Evolutionary conservation across 192 early-diverging fungal species (phyloP).

Genomic region (Mortierella antarctica): DNA sequence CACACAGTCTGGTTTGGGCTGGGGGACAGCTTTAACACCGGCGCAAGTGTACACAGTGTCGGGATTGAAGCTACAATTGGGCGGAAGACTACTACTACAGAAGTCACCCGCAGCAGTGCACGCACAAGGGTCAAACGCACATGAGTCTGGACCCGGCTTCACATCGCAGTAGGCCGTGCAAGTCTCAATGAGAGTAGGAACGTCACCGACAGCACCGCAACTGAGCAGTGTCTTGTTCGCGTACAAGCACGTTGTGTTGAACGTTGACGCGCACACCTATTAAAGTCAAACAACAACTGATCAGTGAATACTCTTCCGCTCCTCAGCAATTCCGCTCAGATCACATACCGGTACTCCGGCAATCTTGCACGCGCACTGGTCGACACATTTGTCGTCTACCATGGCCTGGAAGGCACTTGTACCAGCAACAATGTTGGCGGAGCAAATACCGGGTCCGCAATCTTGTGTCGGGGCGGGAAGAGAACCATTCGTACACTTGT

Average conservation of each 20-base stretch:
- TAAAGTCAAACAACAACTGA: not conserved
- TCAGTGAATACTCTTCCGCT: not conserved
- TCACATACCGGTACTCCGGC: slow-evolving; percentile 9
- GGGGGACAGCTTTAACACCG: not conserved
- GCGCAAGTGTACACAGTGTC: slow-evolving; percentile 8
- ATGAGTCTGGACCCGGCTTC: not conserved
- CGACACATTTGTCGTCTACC: slow-evolving; percentile 3
- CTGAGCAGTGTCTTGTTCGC: not conserved
- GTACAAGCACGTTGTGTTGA: not conserved
- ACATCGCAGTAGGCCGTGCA: slow-evolving; percentile 1
- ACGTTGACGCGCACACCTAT: not conserved
- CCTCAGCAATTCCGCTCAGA: too few relatives aligned
- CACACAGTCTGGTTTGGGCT: not conserved
- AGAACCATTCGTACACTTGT: slow-evolving; percentile 1
- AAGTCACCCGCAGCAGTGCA: not conserved
- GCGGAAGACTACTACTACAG: slow-evolving; percentile 1
- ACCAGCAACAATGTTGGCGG: not conserved
- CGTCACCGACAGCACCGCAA: not conserved
- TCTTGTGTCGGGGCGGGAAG: not conserved
- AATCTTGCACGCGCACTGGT: slow-evolving; percentile 9
- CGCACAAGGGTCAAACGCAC: slow-evolving; percentile 3
- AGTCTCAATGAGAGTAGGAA: not conserved
- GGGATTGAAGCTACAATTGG: not conserved
- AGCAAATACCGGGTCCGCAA: slow-evolving; percentile 13
- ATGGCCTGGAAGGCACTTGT: not conserved